phyloP scores from a whole-genome alignment of 2,329 filamentous ascomycete genomes.

The Pseudogymnoascus sp. region DNA sequence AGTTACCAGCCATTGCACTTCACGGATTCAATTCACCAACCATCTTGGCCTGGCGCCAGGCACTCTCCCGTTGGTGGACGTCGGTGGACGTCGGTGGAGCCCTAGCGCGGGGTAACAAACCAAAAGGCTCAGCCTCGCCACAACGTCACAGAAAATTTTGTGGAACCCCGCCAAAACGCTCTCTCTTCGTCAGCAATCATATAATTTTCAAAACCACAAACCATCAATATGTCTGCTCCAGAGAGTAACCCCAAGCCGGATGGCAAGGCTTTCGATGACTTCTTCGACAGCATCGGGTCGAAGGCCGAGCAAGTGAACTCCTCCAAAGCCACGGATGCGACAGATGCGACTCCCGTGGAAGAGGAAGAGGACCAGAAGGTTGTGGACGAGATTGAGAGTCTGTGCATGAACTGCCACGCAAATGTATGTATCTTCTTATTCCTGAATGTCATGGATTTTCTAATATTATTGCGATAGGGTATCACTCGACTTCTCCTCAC shows the following conservation, averaged over 20 bases:
- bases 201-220: neutral
- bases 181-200: conserved; percentile 1
- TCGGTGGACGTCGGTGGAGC: neutral
- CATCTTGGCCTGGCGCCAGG: neutral
- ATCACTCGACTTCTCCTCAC: conserved; percentile 80
- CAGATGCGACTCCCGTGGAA: conserved; percentile 14
- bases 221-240: conserved; percentile 33
- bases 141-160: conserved; percentile 1
- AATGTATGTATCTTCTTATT: conserved; percentile 44
- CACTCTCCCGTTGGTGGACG: neutral
- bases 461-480: conserved; percentile 46
- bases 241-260: conserved; percentile 31
- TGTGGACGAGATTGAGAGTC: conserved; percentile 63
- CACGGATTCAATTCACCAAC: neutral
- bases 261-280: conserved; percentile 40
- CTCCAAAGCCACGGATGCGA: conserved; percentile 23
- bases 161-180: conserved; percentile 15
- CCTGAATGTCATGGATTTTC: conserved; percentile 3
- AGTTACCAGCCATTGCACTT: neutral
- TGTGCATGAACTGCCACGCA: conserved; percentile 80
- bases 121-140: conserved; percentile 7
- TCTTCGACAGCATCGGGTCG: conserved; percentile 55
- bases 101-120: conserved; percentile 7
- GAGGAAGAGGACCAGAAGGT: conserved; percentile 42
- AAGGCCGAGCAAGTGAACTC: conserved; percentile 39